Percentiles rank a stretch among this genome's conserved stretches.
These are phyloP conservation scores for Colletotrichum cereale DNA, from an alignment of 2,329 filamentous ascomycete genomes.

Conservation along the genomic window DNA sequence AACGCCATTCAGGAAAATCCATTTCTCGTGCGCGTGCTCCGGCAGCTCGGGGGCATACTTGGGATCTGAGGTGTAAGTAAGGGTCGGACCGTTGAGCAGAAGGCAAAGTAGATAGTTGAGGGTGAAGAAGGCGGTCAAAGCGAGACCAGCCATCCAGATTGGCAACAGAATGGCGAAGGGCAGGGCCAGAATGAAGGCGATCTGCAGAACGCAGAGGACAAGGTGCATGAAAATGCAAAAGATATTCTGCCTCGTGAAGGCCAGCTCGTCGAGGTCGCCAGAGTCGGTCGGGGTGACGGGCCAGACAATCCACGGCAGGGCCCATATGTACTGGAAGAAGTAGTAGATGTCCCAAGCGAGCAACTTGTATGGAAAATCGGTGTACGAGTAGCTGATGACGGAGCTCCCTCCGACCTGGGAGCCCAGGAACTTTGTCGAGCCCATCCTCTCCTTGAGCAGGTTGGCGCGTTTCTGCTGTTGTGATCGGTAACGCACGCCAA, in stretches of 20 bases:
- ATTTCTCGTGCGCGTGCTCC: conserved; percentile 74
- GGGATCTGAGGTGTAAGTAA: conserved; percentile 64
- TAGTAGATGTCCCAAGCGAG: conserved; percentile 66
- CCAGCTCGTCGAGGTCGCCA: conserved; percentile 73
- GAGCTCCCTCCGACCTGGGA: conserved; percentile 69
- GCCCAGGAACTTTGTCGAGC: conserved; percentile 64
- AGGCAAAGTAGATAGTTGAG: conserved; percentile 66
- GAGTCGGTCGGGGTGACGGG: conserved; percentile 67
- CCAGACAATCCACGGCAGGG: conserved; percentile 71
- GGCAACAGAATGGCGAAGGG: conserved; percentile 63
- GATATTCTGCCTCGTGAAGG: conserved; percentile 68
- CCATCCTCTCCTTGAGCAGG: conserved; percentile 37
- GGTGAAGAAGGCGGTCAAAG: conserved; percentile 58
- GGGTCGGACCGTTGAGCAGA: conserved; percentile 64
- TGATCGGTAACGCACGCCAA: conserved; percentile 22
- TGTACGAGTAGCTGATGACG: conserved; percentile 73
- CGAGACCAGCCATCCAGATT: conserved; percentile 59
- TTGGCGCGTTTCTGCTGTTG: conserved; percentile 30
- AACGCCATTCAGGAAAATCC: conserved; percentile 85
- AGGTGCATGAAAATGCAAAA: conserved; percentile 69
- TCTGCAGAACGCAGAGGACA: conserved; percentile 70
- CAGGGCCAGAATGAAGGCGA: conserved; percentile 69
- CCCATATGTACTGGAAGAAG: conserved; percentile 67
- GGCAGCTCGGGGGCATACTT: conserved; percentile 62
- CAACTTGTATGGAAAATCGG: conserved; percentile 65